A percentile compares a stretch with the other conserved stretches of the same genome.
Evolutionary conservation across 805 yeast genomes (phyloP).

Genomic region (Metschnikowia bowlesiae): DNA sequence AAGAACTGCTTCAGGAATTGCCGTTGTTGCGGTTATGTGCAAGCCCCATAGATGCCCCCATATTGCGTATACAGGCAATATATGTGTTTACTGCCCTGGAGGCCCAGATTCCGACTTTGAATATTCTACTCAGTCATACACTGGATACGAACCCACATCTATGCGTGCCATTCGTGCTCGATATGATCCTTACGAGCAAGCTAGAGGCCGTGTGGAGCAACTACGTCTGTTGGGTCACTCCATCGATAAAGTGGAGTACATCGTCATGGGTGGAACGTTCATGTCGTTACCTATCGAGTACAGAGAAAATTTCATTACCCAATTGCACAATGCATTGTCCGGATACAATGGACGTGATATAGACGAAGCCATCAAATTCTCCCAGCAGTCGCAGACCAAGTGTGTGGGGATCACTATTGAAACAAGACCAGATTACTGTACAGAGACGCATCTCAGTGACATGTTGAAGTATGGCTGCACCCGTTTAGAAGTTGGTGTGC

Average conservation of each 20-base stretch:
- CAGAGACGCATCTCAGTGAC: conserved; percentile 90
- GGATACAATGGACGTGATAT: conserved; percentile 85
- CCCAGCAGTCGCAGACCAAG: conserved; percentile 92
- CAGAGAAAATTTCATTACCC: conserved; percentile 83
- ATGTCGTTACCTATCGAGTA: conserved; percentile 91
- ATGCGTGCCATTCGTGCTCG: conserved; percentile 99
- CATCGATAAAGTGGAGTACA: conserved; percentile 95
- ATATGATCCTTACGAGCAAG: conserved; percentile 97
- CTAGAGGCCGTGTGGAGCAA: conserved; percentile 96
- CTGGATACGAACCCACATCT: conserved; percentile 98
- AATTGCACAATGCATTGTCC: conserved; percentile 89
- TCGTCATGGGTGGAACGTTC: conserved; percentile 98
- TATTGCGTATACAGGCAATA: conserved; percentile 97
- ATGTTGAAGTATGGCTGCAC: conserved; percentile 97
- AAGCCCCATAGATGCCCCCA: conserved; percentile 99
- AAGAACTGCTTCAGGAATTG: conserved; percentile 97
- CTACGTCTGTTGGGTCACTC: conserved; percentile 92
- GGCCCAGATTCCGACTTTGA: conserved; percentile 99
- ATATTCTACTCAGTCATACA: conserved; percentile 95
- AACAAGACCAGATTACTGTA: conserved; percentile 97
- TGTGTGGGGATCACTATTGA: conserved; percentile 99
- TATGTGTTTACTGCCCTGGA: conserved; percentile 98
- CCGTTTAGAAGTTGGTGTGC: conserved; percentile 94
- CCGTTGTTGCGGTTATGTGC: conserved; percentile 99
- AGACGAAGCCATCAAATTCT: conserved; percentile 85